Evolutionary conservation across 139 green algal genomes (phyloP).

Genomic region (Chlamydomonas schloesseri): DNA sequence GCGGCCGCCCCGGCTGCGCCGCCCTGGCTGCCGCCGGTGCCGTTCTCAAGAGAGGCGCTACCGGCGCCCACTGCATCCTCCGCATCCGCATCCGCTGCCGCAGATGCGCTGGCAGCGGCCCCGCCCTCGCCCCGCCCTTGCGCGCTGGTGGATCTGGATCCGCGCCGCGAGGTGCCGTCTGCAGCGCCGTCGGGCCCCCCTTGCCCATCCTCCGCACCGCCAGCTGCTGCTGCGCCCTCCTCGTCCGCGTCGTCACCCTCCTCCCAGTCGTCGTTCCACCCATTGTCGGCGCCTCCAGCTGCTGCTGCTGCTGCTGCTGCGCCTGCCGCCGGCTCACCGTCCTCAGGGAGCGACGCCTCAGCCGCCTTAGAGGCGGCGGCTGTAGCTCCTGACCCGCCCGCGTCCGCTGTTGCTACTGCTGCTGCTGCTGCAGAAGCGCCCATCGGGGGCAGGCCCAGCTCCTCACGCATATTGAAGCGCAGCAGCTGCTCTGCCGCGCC

Average conservation of each 20-base stretch:
- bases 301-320: no score
- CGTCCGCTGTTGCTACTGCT: neutral
- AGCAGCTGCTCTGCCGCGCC: neutral
- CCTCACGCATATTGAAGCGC: slow-evolving; percentile 26
- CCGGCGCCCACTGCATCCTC: neutral
- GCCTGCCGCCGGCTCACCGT: neutral
- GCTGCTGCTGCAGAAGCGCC: neutral
- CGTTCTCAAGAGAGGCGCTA: neutral
- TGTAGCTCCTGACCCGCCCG: neutral
- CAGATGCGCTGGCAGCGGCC: neutral
- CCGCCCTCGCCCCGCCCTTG: no score
- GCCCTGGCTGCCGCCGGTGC: no score
- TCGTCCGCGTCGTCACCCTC: neutral
- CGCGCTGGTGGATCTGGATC: neutral
- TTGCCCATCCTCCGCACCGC: neutral
- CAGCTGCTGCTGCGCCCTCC: neutral
- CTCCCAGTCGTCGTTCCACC: slow-evolving; percentile 1
- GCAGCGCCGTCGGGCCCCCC: neutral
- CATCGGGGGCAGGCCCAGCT: neutral
- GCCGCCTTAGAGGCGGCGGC: neutral
- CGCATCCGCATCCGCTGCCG: neutral
- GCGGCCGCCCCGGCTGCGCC: no score
- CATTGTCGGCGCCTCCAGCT: neutral
- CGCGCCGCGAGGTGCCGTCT: neutral
- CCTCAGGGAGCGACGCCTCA: no score